Evolutionary conservation across 768 basidiomycete species (phyloP), one percentile per base, ranked within the genome.

Genomic region (Suillus spraguei): DNA sequence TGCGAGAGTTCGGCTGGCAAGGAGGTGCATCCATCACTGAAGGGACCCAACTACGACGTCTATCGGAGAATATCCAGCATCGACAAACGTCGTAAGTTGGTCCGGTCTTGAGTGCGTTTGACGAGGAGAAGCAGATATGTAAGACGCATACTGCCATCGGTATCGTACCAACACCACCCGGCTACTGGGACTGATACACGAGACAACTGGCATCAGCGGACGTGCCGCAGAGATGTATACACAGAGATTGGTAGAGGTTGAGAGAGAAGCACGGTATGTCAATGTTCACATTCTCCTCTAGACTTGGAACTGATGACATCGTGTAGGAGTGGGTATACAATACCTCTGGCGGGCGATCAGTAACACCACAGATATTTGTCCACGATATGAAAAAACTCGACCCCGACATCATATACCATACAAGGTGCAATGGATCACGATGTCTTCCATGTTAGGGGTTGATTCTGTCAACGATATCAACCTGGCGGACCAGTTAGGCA

Each of bases 171-270:
- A 95, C 93, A 2, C 95, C 95, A 13, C 94, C 93, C 1, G 87
- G 86, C 17, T 97, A 92, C 75, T 96, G 94, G 92, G 82, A 89
- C 95, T 1, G 80, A 82, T 67, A 95, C 95, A 4, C 95, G 95
- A 73, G 86, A 88, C 86, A 17, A 82, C 80, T 53, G 82, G 82
- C 60, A 95, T 97, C 68, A 97, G 97, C 73, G 76, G 79, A 64
- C 77, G 78, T 63, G 95, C 95, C 10, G 82, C 81, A 63, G 83
- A 85, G 70, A 92, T 95, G 85, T 87, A 91, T 66, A 76, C 76
- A 68, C 79, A 82, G 73, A 94, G 93, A 78, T 79, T 80, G 64
- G 75, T 80, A 8, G 77, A 80, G 62, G 79, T 93, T 7, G 86
- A 87, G 66, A 75, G 70, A 60, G 91, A 93, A 64, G 88, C 85